Evolutionary conservation across 2,329 filamentous ascomycete species (phyloP).

Genomic region (Aureobasidium sp.): DNA sequence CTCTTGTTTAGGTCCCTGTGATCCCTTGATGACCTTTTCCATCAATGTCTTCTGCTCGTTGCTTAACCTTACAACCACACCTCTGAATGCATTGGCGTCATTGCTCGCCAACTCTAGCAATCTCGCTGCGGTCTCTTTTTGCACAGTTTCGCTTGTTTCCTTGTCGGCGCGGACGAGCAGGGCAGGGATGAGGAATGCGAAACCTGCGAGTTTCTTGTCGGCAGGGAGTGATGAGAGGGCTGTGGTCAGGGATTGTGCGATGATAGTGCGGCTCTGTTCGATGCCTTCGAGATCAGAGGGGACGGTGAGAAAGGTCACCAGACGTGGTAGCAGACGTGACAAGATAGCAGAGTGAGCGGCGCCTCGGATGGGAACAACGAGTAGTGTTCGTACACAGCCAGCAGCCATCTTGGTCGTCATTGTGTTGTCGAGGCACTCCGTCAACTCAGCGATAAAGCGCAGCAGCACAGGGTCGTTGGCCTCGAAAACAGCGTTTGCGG

Average conservation of each 20-base stretch:
- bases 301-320: conserved; percentile 66
- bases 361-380: conserved; percentile 48
- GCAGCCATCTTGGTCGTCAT: conserved; percentile 85
- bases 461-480: conserved; percentile 55
- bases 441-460: conserved; percentile 68
- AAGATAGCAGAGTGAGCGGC: conserved; percentile 63
- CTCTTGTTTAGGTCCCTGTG: conserved; percentile 37
- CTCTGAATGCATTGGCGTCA: conserved; percentile 65
- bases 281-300: conserved; percentile 62
- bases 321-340: conserved; percentile 63
- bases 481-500: conserved; percentile 58
- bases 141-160: conserved; percentile 35
- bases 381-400: conserved; percentile 76
- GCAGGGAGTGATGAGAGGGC: conserved; percentile 47
- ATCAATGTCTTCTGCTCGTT: conserved; percentile 65
- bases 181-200: conserved; percentile 68
- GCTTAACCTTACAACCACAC: conserved; percentile 63
- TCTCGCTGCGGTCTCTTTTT: conserved; percentile 65
- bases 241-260: conserved; percentile 68
- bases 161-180: conserved; percentile 64
- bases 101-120: conserved; percentile 73
- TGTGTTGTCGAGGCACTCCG: conserved; percentile 73
- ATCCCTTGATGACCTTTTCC: conserved; percentile 51
- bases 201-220: conserved; percentile 48
- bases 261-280: conserved; percentile 61